A percentile compares a stretch with the other conserved stretches of the same genome.
phyloP scores from a whole-genome alignment of 306 rosid genomes.

The Clitoria ternatea region DNA sequence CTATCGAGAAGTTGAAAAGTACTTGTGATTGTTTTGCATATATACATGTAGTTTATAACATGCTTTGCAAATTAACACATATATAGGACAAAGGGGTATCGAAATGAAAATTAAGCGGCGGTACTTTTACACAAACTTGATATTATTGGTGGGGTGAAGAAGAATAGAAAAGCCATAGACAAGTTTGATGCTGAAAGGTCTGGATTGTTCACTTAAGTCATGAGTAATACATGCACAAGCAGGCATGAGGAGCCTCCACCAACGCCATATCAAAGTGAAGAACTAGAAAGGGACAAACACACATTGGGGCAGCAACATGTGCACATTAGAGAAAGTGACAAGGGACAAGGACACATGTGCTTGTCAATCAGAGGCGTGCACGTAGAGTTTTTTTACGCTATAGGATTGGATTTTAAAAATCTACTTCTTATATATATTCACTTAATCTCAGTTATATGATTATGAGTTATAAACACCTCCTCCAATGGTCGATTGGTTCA shows the following conservation, averaged over 20 bases:
- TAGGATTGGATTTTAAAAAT: background rate
- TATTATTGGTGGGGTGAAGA: constrained; percentile 2
- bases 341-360: constrained; percentile 52
- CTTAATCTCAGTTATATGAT: too few relatives aligned
- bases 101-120: constrained; percentile 9
- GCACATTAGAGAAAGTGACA: constrained; percentile 36
- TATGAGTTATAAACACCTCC: too few relatives aligned
- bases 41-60: background rate
- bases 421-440: too few relatives aligned
- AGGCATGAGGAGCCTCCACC: constrained; percentile 41
- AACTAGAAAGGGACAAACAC: constrained; percentile 45
- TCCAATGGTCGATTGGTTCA: too few relatives aligned
- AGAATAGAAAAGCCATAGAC: constrained; percentile 6
- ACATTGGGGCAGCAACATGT: constrained; percentile 59
- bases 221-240: constrained; percentile 31
- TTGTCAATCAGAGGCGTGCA: constrained; percentile 47
- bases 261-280: constrained; percentile 30
- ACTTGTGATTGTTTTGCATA: constrained; percentile 2
- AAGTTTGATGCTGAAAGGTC: constrained; percentile 33
- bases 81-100: background rate
- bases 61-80: background rate
- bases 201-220: constrained; percentile 37
- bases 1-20: constrained; percentile 14
- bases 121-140: background rate
- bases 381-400: constrained; percentile 14